phyloP scores from a whole-genome alignment of 257 asterid genomes.

The Oldenlandia corymbosa region DNA sequence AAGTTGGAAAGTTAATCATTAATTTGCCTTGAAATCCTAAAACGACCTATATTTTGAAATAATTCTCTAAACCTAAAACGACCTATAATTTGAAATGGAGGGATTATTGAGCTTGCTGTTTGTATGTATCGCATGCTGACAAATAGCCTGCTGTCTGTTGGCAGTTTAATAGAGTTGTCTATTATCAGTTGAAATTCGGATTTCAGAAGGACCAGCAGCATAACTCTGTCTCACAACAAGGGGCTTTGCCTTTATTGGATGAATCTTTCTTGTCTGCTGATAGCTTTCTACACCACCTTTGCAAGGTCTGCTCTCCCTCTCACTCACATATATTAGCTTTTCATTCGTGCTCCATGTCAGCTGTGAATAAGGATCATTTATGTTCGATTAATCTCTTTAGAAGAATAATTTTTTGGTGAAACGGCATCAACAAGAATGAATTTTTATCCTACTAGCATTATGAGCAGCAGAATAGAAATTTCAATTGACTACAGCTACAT shows the following conservation, averaged over 20 bases:
- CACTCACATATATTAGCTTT: too few relatives aligned
- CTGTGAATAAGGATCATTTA: background rate
- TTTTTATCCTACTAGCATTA: background rate
- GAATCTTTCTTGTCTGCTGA: conserved; percentile 88
- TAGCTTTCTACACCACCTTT: conserved; percentile 75
- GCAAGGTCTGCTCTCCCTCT: conserved; percentile 57
- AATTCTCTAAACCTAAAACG: too few relatives aligned
- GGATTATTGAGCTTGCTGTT: too few relatives aligned
- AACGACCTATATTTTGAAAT: too few relatives aligned
- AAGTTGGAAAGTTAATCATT: too few relatives aligned
- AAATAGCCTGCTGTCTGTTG: conserved; percentile 19
- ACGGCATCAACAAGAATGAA: background rate
- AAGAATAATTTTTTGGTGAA: background rate
- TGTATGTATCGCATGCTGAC: conserved; percentile 15
- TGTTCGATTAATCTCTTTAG: background rate
- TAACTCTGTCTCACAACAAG: conserved; percentile 32
- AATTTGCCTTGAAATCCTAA: too few relatives aligned
- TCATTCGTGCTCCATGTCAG: too few relatives aligned
- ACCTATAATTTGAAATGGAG: too few relatives aligned
- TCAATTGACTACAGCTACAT: background rate
- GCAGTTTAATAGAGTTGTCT: conserved; percentile 69
- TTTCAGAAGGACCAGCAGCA: conserved; percentile 53
- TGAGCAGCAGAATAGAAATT: background rate
- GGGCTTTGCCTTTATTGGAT: conserved; percentile 55
- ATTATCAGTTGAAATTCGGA: conserved; percentile 73